These are phyloP conservation scores for Mycena alexandri DNA, from an alignment of 768 basidiomycete genomes.

Conservation along the genomic window DNA sequence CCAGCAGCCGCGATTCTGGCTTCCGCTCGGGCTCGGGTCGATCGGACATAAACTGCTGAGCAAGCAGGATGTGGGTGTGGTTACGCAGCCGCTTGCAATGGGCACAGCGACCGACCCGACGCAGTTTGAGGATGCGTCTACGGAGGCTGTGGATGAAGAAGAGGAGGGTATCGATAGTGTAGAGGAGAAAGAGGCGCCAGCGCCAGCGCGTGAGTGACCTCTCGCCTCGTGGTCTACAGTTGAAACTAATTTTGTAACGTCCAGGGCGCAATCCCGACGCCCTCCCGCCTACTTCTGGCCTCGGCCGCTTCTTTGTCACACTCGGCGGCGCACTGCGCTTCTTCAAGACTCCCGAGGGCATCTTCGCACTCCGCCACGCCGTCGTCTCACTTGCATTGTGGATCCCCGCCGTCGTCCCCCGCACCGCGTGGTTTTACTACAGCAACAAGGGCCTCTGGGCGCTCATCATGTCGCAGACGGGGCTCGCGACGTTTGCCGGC, in stretches of 20 bases:
- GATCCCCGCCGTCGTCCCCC: constrained; percentile 54
- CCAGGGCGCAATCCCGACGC: constrained; percentile 58
- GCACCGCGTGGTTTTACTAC: constrained; percentile 59
- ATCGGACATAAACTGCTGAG: constrained; percentile 52
- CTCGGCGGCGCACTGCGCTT: constrained; percentile 52
- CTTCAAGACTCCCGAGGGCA: constrained; percentile 56
- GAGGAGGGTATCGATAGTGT: constrained; percentile 38
- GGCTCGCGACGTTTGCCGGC: constrained; percentile 57
- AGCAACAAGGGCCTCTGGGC: constrained; percentile 59
- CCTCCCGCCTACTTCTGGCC: constrained; percentile 51
- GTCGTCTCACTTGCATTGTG: constrained; percentile 57
- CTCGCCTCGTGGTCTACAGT: background rate
- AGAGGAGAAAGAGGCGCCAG: constrained; percentile 32
- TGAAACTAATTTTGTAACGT: background rate
- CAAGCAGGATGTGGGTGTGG: constrained; percentile 43
- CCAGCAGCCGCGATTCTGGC: constrained; percentile 55
- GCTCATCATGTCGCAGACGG: constrained; percentile 60
- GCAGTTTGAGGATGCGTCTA: constrained; percentile 36
- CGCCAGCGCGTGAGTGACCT: constrained; percentile 24
- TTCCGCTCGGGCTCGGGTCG: constrained; percentile 57
- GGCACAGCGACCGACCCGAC: constrained; percentile 55
- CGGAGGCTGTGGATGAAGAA: constrained; percentile 32
- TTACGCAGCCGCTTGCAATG: constrained; percentile 50
- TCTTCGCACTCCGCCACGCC: constrained; percentile 55
- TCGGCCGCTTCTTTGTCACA: constrained; percentile 49